Evolutionary conservation across 2,329 filamentous ascomycete genomes (phyloP).

Genomic region (Botryosphaeria dothidea): DNA sequence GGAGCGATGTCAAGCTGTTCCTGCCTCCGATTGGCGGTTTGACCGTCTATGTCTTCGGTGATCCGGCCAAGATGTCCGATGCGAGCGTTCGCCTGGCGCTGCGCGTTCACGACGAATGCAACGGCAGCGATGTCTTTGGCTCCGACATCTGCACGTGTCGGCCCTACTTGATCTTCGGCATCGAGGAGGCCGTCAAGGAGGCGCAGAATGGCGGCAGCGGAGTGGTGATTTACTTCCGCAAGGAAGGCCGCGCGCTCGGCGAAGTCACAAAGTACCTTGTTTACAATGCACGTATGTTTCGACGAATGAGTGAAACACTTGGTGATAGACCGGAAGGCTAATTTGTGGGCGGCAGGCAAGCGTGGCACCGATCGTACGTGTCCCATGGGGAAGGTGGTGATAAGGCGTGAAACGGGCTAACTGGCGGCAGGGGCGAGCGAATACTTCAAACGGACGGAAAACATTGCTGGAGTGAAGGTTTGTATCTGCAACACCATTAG

Average conservation of each 20-base stretch:
- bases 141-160: slow-evolving; percentile 97
- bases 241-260: slow-evolving; percentile 90
- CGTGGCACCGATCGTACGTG: slow-evolving; percentile 64
- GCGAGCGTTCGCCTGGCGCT: slow-evolving; percentile 78
- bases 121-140: slow-evolving; percentile 95
- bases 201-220: slow-evolving; percentile 91
- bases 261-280: slow-evolving; percentile 91
- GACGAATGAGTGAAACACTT: neutral
- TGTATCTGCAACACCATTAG: slow-evolving; percentile 1
- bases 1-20: slow-evolving; percentile 92
- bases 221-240: slow-evolving; percentile 97
- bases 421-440: slow-evolving; percentile 63
- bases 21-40: slow-evolving; percentile 92
- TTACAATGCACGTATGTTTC: slow-evolving; percentile 62
- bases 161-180: slow-evolving; percentile 94
- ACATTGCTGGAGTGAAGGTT: slow-evolving; percentile 87
- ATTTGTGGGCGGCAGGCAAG: slow-evolving; percentile 48
- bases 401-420: slow-evolving; percentile 9
- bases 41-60: slow-evolving; percentile 96
- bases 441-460: slow-evolving; percentile 97
- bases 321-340: neutral
- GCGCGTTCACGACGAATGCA: slow-evolving; percentile 86
- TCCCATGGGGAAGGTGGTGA: slow-evolving; percentile 10
- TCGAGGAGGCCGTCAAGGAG: slow-evolving; percentile 96
- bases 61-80: slow-evolving; percentile 91